These are phyloP conservation scores for Cinnamomum chago DNA, from an alignment of 164 flowering plant species.

Conservation along the genomic window DNA sequence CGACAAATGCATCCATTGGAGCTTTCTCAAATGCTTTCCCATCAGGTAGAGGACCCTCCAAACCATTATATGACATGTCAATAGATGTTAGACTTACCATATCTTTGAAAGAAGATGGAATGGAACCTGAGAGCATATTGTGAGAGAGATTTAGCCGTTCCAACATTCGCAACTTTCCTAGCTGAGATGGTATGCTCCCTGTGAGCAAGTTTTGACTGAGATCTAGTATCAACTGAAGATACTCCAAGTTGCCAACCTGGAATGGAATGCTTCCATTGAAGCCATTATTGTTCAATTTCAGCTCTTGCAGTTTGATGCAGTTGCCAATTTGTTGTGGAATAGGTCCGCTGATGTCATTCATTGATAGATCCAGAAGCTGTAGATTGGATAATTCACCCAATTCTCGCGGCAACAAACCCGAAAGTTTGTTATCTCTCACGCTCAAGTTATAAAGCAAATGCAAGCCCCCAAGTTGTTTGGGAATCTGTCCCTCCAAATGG, in stretches of 20 bases:
- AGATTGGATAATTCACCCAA: not conserved
- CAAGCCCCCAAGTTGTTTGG: not conserved
- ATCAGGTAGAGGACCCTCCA: slow-evolving; percentile 2
- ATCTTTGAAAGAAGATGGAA: slow-evolving; percentile 1
- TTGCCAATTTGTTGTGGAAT: not conserved
- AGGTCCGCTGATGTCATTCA: not conserved
- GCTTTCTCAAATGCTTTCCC: not conserved
- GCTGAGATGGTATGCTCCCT: not conserved
- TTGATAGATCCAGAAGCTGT: not conserved
- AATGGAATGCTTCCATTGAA: slow-evolving; percentile 6
- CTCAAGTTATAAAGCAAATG: not conserved
- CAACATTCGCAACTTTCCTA: not conserved
- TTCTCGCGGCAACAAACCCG: not conserved
- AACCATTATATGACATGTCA: not conserved
- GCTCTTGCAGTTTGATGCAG: not conserved
- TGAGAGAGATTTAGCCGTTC: slow-evolving; percentile 7
- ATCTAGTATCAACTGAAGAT: not conserved
- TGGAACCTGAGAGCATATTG: not conserved
- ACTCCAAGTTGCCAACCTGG: not conserved
- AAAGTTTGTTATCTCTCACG: not conserved
- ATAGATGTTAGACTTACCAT: not conserved
- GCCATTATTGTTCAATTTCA: not conserved
- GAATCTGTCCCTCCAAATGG: not conserved
- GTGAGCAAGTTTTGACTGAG: slow-evolving; percentile 2
- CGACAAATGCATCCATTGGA: not conserved